Conservation (phyloP, 78 protist species). For the Polysphondylium violaceum region DNA sequence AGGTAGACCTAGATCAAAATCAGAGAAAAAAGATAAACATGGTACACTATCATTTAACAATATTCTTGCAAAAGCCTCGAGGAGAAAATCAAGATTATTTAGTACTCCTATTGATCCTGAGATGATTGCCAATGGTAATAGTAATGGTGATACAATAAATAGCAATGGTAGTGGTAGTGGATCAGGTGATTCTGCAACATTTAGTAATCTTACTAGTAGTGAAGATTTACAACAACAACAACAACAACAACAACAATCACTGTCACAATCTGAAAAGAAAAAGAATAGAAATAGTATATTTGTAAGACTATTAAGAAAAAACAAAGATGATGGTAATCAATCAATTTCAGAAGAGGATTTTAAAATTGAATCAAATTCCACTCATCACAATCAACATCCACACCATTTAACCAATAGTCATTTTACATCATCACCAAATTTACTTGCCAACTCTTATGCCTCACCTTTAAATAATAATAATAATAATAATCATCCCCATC, state of each 20-base stretch:
- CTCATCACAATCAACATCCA: neutral
- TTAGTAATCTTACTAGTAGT: neutral
- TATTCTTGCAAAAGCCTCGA: constrained; percentile 2
- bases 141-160: neutral
- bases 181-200: neutral
- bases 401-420: too few relatives aligned
- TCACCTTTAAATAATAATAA: neutral
- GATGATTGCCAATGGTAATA: neutral
- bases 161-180: neutral
- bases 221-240: neutral
- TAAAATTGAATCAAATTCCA: constrained; percentile 15
- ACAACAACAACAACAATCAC: neutral
- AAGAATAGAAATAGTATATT: constrained; percentile 42
- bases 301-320: constrained; percentile 38
- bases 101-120: neutral
- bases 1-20: constrained; percentile 18
- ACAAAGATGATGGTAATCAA: constrained; percentile 1
- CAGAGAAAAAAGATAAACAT: constrained; percentile 38
- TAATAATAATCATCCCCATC: neutral
- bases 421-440: constrained; percentile 28
- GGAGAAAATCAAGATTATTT: constrained; percentile 6
- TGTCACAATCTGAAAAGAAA: constrained; percentile 45
- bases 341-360: constrained; percentile 51
- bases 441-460: constrained; percentile 9
- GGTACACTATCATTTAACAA: constrained; percentile 10